Percentiles rank a stretch among this genome's conserved stretches.
phyloP scores from a whole-genome alignment of 202 grass and related monocot species.

The Miscanthus sacchariflorus region DNA sequence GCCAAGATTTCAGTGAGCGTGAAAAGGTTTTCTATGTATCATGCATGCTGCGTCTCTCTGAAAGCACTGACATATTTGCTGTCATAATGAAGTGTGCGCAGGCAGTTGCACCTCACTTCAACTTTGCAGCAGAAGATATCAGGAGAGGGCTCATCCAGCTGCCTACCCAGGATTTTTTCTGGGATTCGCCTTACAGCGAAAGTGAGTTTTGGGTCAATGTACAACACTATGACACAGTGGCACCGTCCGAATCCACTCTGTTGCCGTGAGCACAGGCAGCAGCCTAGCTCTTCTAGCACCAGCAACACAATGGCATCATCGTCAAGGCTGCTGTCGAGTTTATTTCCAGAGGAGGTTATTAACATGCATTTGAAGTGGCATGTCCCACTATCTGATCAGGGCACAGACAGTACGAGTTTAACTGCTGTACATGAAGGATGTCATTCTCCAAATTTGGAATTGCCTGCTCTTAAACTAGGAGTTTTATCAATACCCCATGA shows the following conservation, averaged over 20 bases:
- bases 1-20: too few species aligned
- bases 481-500: background rate
- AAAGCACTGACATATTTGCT: slow-evolving; percentile 1
- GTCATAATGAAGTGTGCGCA: background rate
- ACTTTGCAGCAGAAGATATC: background rate
- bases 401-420: background rate
- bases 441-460: background rate
- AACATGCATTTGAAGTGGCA: background rate
- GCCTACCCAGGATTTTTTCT: slow-evolving; percentile 2
- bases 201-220: background rate
- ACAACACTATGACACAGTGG: background rate
- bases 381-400: background rate
- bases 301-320: background rate
- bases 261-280: background rate
- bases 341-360: slow-evolving; percentile 1
- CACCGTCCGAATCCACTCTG: background rate
- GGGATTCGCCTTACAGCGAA: background rate
- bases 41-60: background rate
- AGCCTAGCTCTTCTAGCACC: background rate
- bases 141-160: background rate
- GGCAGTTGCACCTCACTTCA: background rate
- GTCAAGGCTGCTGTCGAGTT: background rate
- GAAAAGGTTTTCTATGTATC: background rate
- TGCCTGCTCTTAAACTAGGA: background rate
- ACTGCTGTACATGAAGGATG: background rate